These are phyloP conservation scores for Phytomonas serpens DNA, from an alignment of 208 protist species.

Conservation along the genomic window DNA sequence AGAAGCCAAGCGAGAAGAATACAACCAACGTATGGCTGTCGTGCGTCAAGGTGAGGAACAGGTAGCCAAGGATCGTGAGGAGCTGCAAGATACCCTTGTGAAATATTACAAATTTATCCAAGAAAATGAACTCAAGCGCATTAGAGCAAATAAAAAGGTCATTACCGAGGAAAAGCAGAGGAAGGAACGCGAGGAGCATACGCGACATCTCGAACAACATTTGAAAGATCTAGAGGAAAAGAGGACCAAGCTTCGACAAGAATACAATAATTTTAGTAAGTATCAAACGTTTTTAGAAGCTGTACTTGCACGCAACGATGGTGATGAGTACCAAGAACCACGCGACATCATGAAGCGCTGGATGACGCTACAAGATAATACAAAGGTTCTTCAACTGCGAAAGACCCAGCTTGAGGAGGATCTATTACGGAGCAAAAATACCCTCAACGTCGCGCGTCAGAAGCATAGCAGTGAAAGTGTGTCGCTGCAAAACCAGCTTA, in stretches of 20 bases:
- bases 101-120: slow-evolving; percentile 94
- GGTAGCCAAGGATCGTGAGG: slow-evolving; percentile 60
- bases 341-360: slow-evolving; percentile 87
- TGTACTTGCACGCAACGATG: slow-evolving; percentile 82
- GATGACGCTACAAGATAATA: slow-evolving; percentile 89
- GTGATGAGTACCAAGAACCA: slow-evolving; percentile 88
- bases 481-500: slow-evolving; percentile 84
- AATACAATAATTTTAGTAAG: slow-evolving; percentile 62
- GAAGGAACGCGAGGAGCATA: slow-evolving; percentile 81
- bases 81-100: slow-evolving; percentile 88
- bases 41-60: slow-evolving; percentile 77
- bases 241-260: slow-evolving; percentile 43
- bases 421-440: slow-evolving; percentile 81
- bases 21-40: slow-evolving; percentile 73
- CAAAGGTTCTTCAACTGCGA: slow-evolving; percentile 81
- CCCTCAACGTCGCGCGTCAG: slow-evolving; percentile 70
- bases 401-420: slow-evolving; percentile 90
- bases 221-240: slow-evolving; percentile 44
- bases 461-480: slow-evolving; percentile 81
- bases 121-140: slow-evolving; percentile 90
- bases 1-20: slow-evolving; percentile 79
- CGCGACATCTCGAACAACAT: slow-evolving; percentile 46
- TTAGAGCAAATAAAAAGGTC: slow-evolving; percentile 80
- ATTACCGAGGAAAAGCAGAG: slow-evolving; percentile 72
- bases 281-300: slow-evolving; percentile 88